Conservation (phyloP, 768 basidiomycete species). For the Russula sp. region DNA sequence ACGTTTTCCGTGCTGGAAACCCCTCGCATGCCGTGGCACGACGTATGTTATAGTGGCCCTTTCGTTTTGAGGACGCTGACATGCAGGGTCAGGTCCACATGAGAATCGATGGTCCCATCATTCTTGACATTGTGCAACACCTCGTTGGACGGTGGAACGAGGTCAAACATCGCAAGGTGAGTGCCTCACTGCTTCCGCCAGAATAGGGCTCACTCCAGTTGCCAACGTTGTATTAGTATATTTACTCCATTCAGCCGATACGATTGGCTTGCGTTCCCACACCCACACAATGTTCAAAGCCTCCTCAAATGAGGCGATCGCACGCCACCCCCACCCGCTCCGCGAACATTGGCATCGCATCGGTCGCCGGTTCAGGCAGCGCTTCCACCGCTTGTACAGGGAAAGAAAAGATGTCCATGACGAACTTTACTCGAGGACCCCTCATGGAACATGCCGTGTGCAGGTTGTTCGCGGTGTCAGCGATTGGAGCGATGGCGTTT, state of each 20-base stretch:
- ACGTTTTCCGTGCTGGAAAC: constrained; percentile 59
- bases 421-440: no score
- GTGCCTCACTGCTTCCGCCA: background rate
- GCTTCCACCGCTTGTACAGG: constrained; percentile 26
- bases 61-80: background rate
- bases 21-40: constrained; percentile 92
- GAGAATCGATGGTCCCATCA: constrained; percentile 72
- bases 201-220: background rate
- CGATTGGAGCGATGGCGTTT: constrained; percentile 92
- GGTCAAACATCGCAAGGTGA: constrained; percentile 73
- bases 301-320: constrained; percentile 62
- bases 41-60: constrained; percentile 44
- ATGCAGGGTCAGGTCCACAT: constrained; percentile 55
- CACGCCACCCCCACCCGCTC: constrained; percentile 69
- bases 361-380: constrained; percentile 26
- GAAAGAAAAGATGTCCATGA: constrained; percentile 28
- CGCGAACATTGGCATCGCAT: constrained; percentile 47
- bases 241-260: constrained; percentile 31
- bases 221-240: constrained; percentile 22
- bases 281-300: constrained; percentile 50
- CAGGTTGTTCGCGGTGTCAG: constrained; percentile 73
- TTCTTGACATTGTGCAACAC: constrained; percentile 89
- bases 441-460: no score
- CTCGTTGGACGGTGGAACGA: constrained; percentile 92
- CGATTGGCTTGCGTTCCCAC: constrained; percentile 75